Percentiles rank a stretch among this genome's conserved stretches.
These are phyloP conservation scores for Betula pendula DNA, from an alignment of 306 rosid species.

Conservation along the genomic window DNA sequence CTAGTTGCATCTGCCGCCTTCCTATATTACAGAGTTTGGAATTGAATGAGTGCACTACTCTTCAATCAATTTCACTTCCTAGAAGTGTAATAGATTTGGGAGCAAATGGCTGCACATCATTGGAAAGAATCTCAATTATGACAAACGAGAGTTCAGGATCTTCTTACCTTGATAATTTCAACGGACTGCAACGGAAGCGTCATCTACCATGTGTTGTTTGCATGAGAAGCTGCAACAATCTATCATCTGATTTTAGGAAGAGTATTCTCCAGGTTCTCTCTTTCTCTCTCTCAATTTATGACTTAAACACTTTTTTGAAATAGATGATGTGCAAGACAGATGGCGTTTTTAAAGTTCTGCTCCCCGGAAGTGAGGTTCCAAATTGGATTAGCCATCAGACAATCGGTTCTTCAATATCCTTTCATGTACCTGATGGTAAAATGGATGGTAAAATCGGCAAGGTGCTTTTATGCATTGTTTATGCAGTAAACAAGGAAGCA, in stretches of 20 bases:
- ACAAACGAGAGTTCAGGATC: not conserved
- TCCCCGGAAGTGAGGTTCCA: not conserved
- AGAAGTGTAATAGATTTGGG: not conserved
- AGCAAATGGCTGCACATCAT: not conserved
- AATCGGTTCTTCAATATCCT: not conserved
- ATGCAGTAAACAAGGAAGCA: not conserved
- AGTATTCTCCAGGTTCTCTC: not conserved
- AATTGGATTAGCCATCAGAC: not conserved
- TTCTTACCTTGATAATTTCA: too few relatives aligned
- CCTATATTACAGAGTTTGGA: not conserved
- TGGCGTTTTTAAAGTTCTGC: too few relatives aligned
- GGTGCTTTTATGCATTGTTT: too few relatives aligned
- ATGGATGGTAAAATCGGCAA: not conserved
- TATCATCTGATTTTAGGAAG: not conserved
- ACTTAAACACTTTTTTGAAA: too few relatives aligned
- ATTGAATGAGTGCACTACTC: not conserved
- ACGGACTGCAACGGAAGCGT: too few relatives aligned
- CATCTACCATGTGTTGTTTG: accelerated
- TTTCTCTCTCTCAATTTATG: too few relatives aligned
- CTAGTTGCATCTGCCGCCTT: not conserved
- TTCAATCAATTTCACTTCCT: not conserved
- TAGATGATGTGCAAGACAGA: too few relatives aligned
- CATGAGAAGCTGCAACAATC: not conserved
- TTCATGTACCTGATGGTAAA: too few relatives aligned
- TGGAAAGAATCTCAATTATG: not conserved